Evolutionary conservation across 192 early-diverging fungal genomes (phyloP), one percentile per base, ranked within the genome.

Genomic region (Geosiphon pyriformis): DNA sequence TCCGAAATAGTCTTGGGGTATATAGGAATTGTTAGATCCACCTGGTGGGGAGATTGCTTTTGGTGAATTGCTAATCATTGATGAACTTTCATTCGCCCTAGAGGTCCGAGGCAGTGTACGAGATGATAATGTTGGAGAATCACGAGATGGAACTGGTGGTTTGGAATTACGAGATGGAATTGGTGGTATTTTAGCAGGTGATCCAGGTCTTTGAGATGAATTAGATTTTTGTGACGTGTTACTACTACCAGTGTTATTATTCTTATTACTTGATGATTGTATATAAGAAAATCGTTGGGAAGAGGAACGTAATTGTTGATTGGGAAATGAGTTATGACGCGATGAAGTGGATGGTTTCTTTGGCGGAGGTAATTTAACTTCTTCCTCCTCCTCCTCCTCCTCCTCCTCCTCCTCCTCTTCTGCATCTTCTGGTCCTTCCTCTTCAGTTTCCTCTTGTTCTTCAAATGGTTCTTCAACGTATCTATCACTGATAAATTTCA

Each of bases 21-120:
- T 74, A 68, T 78, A 78, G 2, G 74, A 78, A 65, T 72, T 79
- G 68, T 72, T 76, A 10, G 75, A 73, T 52, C 70, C 63, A 26
- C 75, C 34, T 47, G 65, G 48, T 1, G 77, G 63, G 0, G 79
- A 68, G 12, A 73, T 54, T n/a, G 80, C 64, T 23, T 68, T 65
- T 61, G 72, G 72, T 31, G 70, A 59, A 29, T 68, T 71, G 48
- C 60, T 57, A 67, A 72, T 46, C 70, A 58, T 42, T 54, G 30
- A 52, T 65, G 65, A 69, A 57, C 7, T 20, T 35, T 51, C 31
- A 47, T 35, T n/a, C 8, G 59, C n/a, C 59, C 27, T 47, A 10
- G 22, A 3, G 32, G 29, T 34, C 12, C 17, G 31, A 15, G n/a
- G 49, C n/a, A 31, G 50, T 7, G 62, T 4, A n/a, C 2, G 11